phyloP scores from a whole-genome alignment of 768 basidiomycete genomes.

The Lactarius deliciosus region DNA sequence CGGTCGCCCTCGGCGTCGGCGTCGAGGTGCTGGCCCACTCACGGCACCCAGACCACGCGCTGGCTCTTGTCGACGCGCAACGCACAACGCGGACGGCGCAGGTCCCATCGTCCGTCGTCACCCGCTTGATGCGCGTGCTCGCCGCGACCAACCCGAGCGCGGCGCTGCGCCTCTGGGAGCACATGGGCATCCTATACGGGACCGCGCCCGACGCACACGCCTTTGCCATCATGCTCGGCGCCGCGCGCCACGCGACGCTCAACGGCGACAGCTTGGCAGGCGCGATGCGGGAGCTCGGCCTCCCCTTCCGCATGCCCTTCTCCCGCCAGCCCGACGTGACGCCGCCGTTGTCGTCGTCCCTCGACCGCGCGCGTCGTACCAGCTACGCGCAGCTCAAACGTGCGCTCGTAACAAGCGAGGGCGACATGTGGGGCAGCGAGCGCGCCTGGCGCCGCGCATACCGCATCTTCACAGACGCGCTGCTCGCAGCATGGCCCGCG shows the following conservation, averaged over 20 bases:
- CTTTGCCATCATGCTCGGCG: conserved; percentile 59
- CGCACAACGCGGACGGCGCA: not conserved
- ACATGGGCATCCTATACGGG: conserved; percentile 57
- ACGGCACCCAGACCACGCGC: conserved; percentile 47
- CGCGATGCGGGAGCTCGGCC: conserved; percentile 47
- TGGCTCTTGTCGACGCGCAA: conserved; percentile 46
- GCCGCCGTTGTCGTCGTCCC: not conserved
- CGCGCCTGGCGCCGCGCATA: conserved; percentile 49
- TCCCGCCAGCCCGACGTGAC: conserved; percentile 2
- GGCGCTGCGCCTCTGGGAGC: conserved; percentile 68
- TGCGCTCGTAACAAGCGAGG: conserved; percentile 31
- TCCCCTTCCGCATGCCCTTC: conserved; percentile 38
- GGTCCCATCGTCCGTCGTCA: conserved; percentile 27
- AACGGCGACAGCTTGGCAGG: conserved; percentile 53
- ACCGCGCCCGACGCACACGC: conserved; percentile 54
- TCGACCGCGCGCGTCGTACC: conserved; percentile 30
- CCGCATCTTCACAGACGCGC: conserved; percentile 52
- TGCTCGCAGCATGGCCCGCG: conserved; percentile 57
- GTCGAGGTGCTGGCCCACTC: conserved; percentile 48
- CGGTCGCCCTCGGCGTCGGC: conserved; percentile 49
- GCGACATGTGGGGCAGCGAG: conserved; percentile 35
- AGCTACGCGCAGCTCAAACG: conserved; percentile 35
- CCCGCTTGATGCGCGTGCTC: conserved; percentile 48
- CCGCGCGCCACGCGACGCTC: conserved; percentile 53
- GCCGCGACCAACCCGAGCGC: conserved; percentile 53